These are phyloP conservation scores for Cyberlindnera mycetangii DNA, from an alignment of 805 yeast species.

Conservation along the genomic window DNA sequence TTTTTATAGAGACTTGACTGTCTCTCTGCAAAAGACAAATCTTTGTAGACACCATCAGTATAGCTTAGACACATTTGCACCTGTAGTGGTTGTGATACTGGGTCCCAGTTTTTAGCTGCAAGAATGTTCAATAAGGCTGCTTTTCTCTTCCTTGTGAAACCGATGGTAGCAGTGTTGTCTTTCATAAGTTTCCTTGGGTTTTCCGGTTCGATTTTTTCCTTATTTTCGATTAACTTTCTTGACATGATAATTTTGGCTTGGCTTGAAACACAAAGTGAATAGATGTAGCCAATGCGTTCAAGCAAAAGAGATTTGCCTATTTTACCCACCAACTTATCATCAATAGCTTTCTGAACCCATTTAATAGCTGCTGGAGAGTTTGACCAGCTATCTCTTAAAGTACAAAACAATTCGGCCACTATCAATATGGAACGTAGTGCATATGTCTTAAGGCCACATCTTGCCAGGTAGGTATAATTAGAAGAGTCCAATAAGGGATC, in stretches of 20 bases:
- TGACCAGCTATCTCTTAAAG: slow-evolving; percentile 40
- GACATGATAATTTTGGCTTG: slow-evolving; percentile 31
- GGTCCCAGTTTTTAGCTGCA: slow-evolving; percentile 70
- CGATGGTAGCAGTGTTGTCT: slow-evolving; percentile 39
- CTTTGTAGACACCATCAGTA: slow-evolving; percentile 31
- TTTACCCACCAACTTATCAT: slow-evolving; percentile 42
- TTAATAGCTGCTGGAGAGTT: slow-evolving; percentile 41
- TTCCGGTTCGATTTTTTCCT: slow-evolving; percentile 7
- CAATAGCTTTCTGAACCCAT: slow-evolving; percentile 44
- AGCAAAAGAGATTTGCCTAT: slow-evolving; percentile 48
- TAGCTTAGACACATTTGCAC: slow-evolving; percentile 29
- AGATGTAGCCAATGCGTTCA: slow-evolving; percentile 55
- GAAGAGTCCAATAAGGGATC: slow-evolving; percentile 58
- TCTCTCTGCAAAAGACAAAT: slow-evolving; percentile 21
- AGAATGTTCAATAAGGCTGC: slow-evolving; percentile 74
- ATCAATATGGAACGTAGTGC: slow-evolving; percentile 66
- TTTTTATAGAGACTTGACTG: slow-evolving; percentile 20
- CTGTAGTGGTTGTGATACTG: slow-evolving; percentile 27
- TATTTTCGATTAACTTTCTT: slow-evolving; percentile 25
- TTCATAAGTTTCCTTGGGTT: slow-evolving; percentile 38
- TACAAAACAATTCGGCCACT: slow-evolving; percentile 64
- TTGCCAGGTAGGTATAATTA: slow-evolving; percentile 68
- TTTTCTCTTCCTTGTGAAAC: slow-evolving; percentile 65
- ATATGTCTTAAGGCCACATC: slow-evolving; percentile 66
- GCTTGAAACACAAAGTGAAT: slow-evolving; percentile 40